Conservation (phyloP, 1,139 yeast genomes). For the Eremothecium gossypii region DNA sequence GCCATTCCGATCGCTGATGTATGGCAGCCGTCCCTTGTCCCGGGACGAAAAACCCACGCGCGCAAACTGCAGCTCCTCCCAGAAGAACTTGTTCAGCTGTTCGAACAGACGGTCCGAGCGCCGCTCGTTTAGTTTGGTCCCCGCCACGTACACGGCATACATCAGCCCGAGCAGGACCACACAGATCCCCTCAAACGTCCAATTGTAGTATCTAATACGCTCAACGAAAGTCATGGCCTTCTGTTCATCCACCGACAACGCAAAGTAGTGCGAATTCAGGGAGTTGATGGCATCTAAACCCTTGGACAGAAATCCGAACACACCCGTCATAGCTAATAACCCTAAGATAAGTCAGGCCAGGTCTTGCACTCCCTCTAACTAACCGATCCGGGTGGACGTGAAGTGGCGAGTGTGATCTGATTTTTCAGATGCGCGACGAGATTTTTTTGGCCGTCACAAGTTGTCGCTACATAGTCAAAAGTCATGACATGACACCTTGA, state of each 20-base stretch:
- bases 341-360: not conserved
- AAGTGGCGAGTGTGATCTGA: too few relatives aligned
- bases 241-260: constrained; percentile 44
- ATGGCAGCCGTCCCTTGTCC: constrained; percentile 32
- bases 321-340: constrained; percentile 9
- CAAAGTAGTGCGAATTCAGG: constrained; percentile 30
- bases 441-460: too few relatives aligned
- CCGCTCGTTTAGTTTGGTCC: constrained; percentile 48
- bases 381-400: too few relatives aligned
- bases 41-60: constrained; percentile 60
- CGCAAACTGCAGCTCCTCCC: constrained; percentile 49
- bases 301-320: constrained; percentile 14
- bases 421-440: too few relatives aligned
- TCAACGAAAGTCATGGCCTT: constrained; percentile 40
- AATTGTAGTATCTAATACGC: constrained; percentile 45
- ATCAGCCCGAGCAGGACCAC: constrained; percentile 41
- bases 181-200: constrained; percentile 64
- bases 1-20: constrained; percentile 62
- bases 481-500: too few relatives aligned
- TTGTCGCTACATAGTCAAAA: too few relatives aligned
- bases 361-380: too few relatives aligned
- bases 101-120: constrained; percentile 46
- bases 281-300: constrained; percentile 14
- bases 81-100: constrained; percentile 41
- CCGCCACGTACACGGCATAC: constrained; percentile 41